Percentiles rank a stretch among this genome's conserved stretches.
These are phyloP conservation scores for Heritiera littoralis DNA, from an alignment of 345 rosid genomes.

Conservation along the genomic window DNA sequence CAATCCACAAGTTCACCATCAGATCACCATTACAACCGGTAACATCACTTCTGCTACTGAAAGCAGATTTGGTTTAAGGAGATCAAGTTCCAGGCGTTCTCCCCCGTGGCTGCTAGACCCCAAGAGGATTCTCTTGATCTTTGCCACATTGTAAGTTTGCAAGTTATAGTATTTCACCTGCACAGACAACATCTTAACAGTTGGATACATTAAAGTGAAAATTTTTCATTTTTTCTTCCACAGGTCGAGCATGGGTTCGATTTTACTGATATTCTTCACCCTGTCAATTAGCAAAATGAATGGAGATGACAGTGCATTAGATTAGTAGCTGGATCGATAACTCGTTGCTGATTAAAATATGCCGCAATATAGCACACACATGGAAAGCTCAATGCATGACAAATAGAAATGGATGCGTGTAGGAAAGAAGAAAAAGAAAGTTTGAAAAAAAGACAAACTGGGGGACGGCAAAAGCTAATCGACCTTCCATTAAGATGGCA, in stretches of 20 bases:
- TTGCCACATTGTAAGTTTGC: constrained; percentile 82
- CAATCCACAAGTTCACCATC: constrained; percentile 60
- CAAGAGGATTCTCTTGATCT: constrained; percentile 77
- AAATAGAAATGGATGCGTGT: constrained; percentile 19
- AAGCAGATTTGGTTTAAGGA: constrained; percentile 44
- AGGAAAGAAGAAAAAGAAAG: constrained; percentile 21
- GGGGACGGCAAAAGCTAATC: constrained; percentile 35
- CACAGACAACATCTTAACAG: neutral
- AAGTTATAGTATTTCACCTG: neutral
- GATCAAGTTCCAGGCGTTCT: constrained; percentile 72
- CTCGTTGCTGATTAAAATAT: neutral
- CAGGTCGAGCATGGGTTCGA: constrained; percentile 96
- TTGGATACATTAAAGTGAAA: neutral
- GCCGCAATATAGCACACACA: constrained; percentile 13
- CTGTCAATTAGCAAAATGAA: constrained; percentile 52
- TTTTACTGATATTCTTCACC: constrained; percentile 88
- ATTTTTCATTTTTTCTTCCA: neutral
- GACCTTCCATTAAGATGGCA: neutral
- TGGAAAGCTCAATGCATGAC: constrained; percentile 23
- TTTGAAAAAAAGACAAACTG: constrained; percentile 14
- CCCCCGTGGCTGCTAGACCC: constrained; percentile 77
- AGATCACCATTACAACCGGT: constrained; percentile 66
- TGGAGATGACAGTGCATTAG: constrained; percentile 38
- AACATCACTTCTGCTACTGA: constrained; percentile 40
- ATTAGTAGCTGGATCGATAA: constrained; percentile 32